Percentiles rank a stretch among this genome's conserved stretches.
These are phyloP conservation scores for Acacia concinna DNA, from an alignment of 331 rosid species.

Conservation along the genomic window DNA sequence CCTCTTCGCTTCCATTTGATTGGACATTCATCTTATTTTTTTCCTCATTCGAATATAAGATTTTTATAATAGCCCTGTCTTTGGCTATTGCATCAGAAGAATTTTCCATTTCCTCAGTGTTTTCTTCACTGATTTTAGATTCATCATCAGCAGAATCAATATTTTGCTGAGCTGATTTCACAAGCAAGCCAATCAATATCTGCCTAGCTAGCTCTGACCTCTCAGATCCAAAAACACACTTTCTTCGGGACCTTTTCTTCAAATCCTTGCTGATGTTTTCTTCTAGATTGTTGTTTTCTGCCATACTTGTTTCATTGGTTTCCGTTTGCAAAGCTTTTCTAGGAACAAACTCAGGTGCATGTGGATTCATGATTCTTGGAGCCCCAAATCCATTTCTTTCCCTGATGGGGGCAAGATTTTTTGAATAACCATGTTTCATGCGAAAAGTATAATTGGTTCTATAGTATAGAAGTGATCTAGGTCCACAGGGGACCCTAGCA, in stretches of 20 bases:
- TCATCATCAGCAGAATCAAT: conserved; percentile 56
- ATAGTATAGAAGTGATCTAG: conserved; percentile 77
- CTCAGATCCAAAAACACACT: conserved; percentile 58
- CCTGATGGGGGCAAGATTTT: conserved; percentile 37
- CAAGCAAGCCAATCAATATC: conserved; percentile 82
- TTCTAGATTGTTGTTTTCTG: conserved; percentile 41
- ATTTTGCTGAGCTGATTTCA: conserved; percentile 72
- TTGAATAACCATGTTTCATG: conserved; percentile 59
- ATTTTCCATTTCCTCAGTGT: conserved; percentile 32
- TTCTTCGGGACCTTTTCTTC: conserved; percentile 36
- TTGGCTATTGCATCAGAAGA: conserved; percentile 51
- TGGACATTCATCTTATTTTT: conserved; percentile 31
- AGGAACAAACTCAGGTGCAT: conserved; percentile 94
- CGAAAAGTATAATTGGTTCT: conserved; percentile 69
- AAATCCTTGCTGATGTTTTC: conserved; percentile 20
- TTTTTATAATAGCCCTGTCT: conserved; percentile 60
- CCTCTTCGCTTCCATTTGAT: conserved; percentile 21
- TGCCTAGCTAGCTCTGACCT: conserved; percentile 91
- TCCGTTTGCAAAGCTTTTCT: conserved; percentile 55
- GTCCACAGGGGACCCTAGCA: conserved; percentile 89
- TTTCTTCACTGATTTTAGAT: conserved; percentile 35
- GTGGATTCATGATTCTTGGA: conserved; percentile 85
- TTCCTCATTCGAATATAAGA: conserved; percentile 46
- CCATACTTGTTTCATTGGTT: conserved; percentile 30
- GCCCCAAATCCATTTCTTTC: conserved; percentile 59